These are phyloP conservation scores for Penicillium herquei DNA, from an alignment of 495 filamentous ascomycete genomes.

Conservation along the genomic window DNA sequence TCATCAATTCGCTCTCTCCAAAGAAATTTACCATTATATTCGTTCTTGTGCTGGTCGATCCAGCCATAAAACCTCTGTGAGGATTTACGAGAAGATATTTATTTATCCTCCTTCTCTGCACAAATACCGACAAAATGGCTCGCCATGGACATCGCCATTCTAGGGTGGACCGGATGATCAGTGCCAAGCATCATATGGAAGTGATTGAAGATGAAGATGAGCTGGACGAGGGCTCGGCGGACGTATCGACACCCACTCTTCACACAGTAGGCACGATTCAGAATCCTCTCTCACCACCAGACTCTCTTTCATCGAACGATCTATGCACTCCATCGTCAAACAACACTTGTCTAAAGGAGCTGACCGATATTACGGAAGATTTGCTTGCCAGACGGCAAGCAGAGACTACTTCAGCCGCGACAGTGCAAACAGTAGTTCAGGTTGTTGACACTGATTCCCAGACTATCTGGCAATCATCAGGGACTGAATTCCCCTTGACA, in stretches of 20 bases:
- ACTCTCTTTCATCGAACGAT: slow-evolving; percentile 2
- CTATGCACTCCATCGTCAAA: slow-evolving; percentile 15
- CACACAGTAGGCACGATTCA: background rate
- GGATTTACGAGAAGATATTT: slow-evolving; percentile 10
- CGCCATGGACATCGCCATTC: slow-evolving; percentile 25
- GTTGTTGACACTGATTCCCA: slow-evolving; percentile 23
- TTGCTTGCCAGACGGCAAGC: slow-evolving; percentile 18
- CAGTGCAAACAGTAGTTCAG: slow-evolving; percentile 18
- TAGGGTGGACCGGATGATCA: slow-evolving; percentile 16
- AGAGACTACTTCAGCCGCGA: slow-evolving; percentile 1
- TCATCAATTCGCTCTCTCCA: background rate
- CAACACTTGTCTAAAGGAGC: slow-evolving; percentile 9
- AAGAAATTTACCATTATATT: background rate
- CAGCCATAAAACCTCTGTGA: slow-evolving; percentile 22
- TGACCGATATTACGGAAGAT: background rate
- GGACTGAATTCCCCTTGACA: slow-evolving; percentile 18
- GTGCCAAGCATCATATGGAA: slow-evolving; percentile 17
- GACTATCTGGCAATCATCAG: slow-evolving; percentile 15
- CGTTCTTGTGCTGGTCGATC: slow-evolving; percentile 17
- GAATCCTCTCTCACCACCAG: slow-evolving; percentile 1
- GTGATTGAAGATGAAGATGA: background rate
- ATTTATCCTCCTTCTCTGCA: background rate
- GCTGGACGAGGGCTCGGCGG: background rate
- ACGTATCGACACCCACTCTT: slow-evolving; percentile 3
- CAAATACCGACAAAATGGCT: slow-evolving; percentile 17